phyloP scores from a whole-genome alignment of 108 stramenopile genomes.

The Schizochytrium sp. region DNA sequence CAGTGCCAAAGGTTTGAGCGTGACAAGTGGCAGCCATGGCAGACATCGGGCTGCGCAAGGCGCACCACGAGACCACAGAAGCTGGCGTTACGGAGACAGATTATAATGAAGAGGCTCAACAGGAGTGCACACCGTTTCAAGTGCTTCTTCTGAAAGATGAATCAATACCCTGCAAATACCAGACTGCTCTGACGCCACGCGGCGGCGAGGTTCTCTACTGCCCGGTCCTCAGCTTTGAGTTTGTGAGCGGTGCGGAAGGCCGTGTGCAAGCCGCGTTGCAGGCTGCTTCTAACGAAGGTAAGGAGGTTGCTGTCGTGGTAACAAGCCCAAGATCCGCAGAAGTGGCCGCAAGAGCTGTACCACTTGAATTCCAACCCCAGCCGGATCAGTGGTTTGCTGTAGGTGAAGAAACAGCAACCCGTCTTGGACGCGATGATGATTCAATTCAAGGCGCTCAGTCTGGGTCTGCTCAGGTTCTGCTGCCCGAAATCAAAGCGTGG shows the following conservation, averaged over 20 bases:
- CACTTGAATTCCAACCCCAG: neutral
- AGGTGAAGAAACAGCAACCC: neutral
- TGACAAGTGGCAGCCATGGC: too few species aligned
- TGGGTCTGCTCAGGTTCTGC: constrained; percentile 9
- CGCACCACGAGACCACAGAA: too few species aligned
- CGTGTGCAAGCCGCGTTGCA: neutral
- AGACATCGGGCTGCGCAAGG: too few species aligned
- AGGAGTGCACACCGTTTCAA: neutral
- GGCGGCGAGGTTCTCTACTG: neutral
- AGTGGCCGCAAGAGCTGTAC: neutral
- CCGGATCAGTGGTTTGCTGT: neutral
- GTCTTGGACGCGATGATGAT: neutral
- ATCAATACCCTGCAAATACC: neutral
- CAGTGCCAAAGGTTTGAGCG: too few species aligned
- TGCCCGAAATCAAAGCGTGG: neutral
- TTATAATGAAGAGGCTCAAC: too few species aligned
- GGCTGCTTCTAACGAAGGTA: neutral
- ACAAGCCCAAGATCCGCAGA: constrained; percentile 11
- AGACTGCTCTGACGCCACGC: neutral
- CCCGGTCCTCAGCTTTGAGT: neutral
- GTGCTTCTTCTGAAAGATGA: constrained; percentile 11
- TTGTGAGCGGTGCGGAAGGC: neutral
- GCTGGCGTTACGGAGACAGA: too few species aligned
- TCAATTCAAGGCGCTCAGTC: neutral
- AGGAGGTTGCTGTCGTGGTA: neutral